A percentile compares a stretch with the other conserved stretches of the same genome.
Conservation (phyloP, 495 filamentous ascomycete genomes). For the Lophiotrema nucula region DNA sequence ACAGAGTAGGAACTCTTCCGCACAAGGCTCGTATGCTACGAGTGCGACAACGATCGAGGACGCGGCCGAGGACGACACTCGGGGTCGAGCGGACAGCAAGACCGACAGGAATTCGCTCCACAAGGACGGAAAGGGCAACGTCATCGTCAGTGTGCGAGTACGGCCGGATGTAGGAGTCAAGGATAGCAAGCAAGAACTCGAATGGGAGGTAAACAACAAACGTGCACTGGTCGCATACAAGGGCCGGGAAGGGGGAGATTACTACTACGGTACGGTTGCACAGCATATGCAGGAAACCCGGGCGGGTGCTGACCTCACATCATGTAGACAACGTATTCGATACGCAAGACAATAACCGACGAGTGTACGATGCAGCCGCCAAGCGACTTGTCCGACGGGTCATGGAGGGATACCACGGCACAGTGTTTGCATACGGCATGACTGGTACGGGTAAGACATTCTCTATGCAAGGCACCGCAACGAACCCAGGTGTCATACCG, state of each 20-base stretch:
- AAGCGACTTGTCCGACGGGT: slow-evolving; percentile 93
- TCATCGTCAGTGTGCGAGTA: slow-evolving; percentile 91
- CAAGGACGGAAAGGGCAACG: slow-evolving; percentile 81
- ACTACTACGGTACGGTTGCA: slow-evolving; percentile 74
- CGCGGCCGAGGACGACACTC: slow-evolving; percentile 49
- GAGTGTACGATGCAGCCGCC: slow-evolving; percentile 88
- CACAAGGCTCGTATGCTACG: slow-evolving; percentile 85
- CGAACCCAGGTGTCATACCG: slow-evolving; percentile 95
- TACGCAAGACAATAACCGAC: slow-evolving; percentile 85
- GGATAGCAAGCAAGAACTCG: slow-evolving; percentile 67
- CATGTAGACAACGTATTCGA: slow-evolving; percentile 88
- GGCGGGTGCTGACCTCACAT: slow-evolving; percentile 24
- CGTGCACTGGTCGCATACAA: slow-evolving; percentile 76
- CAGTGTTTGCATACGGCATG: slow-evolving; percentile 99
- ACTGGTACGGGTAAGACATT: slow-evolving; percentile 98
- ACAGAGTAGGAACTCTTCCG: slow-evolving; percentile 84
- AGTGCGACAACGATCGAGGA: slow-evolving; percentile 87
- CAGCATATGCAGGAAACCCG: slow-evolving; percentile 17
- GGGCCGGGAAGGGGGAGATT: slow-evolving; percentile 88
- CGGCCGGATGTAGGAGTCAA: slow-evolving; percentile 70
- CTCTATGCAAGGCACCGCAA: slow-evolving; percentile 97
- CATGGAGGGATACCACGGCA: slow-evolving; percentile 99
- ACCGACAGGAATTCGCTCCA: slow-evolving; percentile 33
- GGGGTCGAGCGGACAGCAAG: slow-evolving; percentile 50
- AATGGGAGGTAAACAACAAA: slow-evolving; percentile 91